Evolutionary conservation across 2,329 filamentous ascomycete species (phyloP), one percentile per base, ranked within the genome.

Genomic region (Elsinoe australis): DNA sequence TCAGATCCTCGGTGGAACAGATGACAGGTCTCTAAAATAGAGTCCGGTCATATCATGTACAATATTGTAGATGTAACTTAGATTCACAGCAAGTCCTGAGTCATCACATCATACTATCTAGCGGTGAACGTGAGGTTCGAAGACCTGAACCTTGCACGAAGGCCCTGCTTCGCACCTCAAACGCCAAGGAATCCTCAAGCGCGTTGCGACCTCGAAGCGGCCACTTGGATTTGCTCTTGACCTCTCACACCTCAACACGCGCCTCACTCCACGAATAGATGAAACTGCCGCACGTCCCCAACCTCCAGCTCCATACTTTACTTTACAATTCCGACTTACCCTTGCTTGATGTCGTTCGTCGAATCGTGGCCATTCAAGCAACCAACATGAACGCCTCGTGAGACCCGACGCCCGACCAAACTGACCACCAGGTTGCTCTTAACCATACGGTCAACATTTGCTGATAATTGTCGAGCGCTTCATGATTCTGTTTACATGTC

Each of bases 211-310:
- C 7, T 7, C 26, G 26, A 7, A 12, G 26, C 17, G 24, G n/a
- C 39, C 28, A 29, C 39, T 32, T 24, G 21, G 28, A 21, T 9
- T 41, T 44, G 39, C 14, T 17, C 24, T 26, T 19, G 15, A 12
- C 26, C 28, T 31, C 39, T 44, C 26, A 21, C 21, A 29, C 39
- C n/a, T 12, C 39, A 44, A 32, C 39, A 44, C 39, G 39, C 39
- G 39, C 26, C 28, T 28, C 15, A 10, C 14, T 44, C 39, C 39
- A 44, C 28, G 28, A 44, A 44, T 32, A 44, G 39, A 29, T 44
- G 39, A 44, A 44, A 44, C 39, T 44, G 39, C 39, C 39, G 39
- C 39, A 44, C 21, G 36, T 41, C 36, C 36, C 28, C 36, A 24
- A 41, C 15, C 21, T 12, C 21, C 28, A 21, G 18, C 21, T 26